A percentile compares a stretch with the other conserved stretches of the same genome.
Conservation (phyloP, 371 early-diverging fungal species). For the Saksenaea oblongispora region DNA sequence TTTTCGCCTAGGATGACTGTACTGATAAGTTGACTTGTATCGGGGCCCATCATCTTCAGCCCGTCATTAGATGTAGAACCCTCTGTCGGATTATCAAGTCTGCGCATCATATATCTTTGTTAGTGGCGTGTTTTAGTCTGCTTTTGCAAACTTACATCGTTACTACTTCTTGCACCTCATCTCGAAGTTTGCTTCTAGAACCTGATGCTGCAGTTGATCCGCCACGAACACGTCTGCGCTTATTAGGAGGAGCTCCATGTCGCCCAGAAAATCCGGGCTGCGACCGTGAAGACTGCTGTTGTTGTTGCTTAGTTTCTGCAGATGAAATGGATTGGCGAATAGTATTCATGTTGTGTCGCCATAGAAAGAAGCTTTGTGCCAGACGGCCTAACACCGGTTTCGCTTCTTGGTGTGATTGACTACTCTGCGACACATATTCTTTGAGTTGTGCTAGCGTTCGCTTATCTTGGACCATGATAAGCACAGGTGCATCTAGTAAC, state of each 20-base stretch:
- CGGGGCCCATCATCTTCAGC: background rate
- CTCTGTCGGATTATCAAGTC: conserved; percentile 7
- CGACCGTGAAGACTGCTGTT: conserved; percentile 1
- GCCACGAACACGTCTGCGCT: conserved; percentile 81
- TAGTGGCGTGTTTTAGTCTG: background rate
- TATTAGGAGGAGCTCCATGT: conserved; percentile 60
- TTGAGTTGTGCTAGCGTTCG: conserved; percentile 70
- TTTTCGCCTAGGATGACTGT: conserved; percentile 15
- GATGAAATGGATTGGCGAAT: conserved; percentile 28
- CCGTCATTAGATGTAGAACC: background rate
- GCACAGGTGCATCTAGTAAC: conserved; percentile 46
- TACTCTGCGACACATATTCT: conserved; percentile 45
- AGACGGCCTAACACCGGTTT: conserved; percentile 49
- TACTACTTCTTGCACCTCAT: conserved; percentile 26
- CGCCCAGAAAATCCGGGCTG: background rate
- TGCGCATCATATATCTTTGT: background rate
- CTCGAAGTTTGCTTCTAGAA: conserved; percentile 18
- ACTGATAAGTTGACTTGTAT: background rate
- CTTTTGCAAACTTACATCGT: conserved; percentile 9
- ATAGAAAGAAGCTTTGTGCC: conserved; percentile 63
- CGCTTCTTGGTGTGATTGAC: conserved; percentile 12
- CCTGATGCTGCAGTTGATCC: conserved; percentile 47
- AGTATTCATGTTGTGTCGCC: conserved; percentile 59
- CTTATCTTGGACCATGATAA: conserved; percentile 75
- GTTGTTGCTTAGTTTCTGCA: conserved; percentile 1